These are phyloP conservation scores for Peterozyma xylosa DNA, from an alignment of 805 yeast species.

Conservation along the genomic window DNA sequence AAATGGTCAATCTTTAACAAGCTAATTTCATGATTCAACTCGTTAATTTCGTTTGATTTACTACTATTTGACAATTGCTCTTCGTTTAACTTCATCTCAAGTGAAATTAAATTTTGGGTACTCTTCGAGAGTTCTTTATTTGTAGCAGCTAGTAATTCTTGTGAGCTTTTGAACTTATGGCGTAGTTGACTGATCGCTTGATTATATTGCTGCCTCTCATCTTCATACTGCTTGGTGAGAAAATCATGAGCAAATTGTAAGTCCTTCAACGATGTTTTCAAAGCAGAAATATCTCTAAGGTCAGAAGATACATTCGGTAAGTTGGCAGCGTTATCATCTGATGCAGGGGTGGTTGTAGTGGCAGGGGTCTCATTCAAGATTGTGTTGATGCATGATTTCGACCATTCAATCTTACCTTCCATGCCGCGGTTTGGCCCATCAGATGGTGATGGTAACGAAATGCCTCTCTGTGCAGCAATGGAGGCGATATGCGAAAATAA, in stretches of 20 bases:
- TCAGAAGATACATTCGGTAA: slow-evolving; percentile 15
- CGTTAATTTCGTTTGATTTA: slow-evolving; percentile 33
- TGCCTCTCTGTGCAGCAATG: slow-evolving; percentile 33
- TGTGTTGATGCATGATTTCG: slow-evolving; percentile 30
- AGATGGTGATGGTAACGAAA: slow-evolving; percentile 26
- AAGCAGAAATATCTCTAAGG: slow-evolving; percentile 7
- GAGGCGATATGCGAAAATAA: slow-evolving; percentile 40
- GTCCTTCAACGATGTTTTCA: slow-evolving; percentile 58
- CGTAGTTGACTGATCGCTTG: slow-evolving; percentile 47
- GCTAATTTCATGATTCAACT: slow-evolving; percentile 37
- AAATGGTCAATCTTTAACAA: slow-evolving; percentile 35
- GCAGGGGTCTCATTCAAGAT: slow-evolving; percentile 13
- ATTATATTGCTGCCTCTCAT: slow-evolving; percentile 50
- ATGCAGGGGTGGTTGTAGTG: slow-evolving; percentile 11
- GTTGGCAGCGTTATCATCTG: slow-evolving; percentile 6
- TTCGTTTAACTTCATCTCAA: slow-evolving; percentile 28
- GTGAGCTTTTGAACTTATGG: slow-evolving; percentile 40
- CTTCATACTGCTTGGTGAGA: slow-evolving; percentile 59
- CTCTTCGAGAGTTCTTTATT: slow-evolving; percentile 27
- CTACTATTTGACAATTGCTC: slow-evolving; percentile 19
- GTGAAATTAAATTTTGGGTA: slow-evolving; percentile 24
- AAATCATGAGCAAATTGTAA: slow-evolving; percentile 66
- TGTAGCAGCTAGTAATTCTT: slow-evolving; percentile 38
- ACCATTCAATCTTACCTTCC: slow-evolving; percentile 19
- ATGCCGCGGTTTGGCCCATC: not conserved